A percentile compares a stretch with the other conserved stretches of the same genome.
phyloP scores from a whole-genome alignment of 2,329 filamentous ascomycete genomes.

The Leptoxyphium fumago region DNA sequence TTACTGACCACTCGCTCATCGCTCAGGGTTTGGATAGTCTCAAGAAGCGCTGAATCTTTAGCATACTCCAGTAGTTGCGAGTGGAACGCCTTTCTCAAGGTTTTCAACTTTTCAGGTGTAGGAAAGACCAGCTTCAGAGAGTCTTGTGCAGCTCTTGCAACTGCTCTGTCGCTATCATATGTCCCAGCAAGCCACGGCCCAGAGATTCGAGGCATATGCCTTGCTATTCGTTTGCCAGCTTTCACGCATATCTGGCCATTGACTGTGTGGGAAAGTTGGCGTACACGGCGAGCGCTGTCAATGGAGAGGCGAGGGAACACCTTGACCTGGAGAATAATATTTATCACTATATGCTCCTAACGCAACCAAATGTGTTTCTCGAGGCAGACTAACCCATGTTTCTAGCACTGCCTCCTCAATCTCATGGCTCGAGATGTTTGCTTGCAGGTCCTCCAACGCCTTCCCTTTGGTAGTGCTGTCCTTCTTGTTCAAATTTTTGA shows the following conservation, averaged over 20 bases:
- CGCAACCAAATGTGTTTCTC: conserved; percentile 2
- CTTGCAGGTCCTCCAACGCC: conserved; percentile 70
- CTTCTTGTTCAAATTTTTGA: conserved; percentile 87
- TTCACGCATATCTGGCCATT: conserved; percentile 48
- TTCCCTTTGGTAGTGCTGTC: conserved; percentile 85
- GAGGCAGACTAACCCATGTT: conserved; percentile 43
- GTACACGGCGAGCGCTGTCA: conserved; percentile 74
- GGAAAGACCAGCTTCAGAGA: conserved; percentile 62
- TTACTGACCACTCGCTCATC: conserved; percentile 72
- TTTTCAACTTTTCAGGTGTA: conserved; percentile 61
- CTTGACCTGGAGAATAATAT: conserved; percentile 45
- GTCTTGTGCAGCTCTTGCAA: conserved; percentile 61
- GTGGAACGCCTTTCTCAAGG: conserved; percentile 73
- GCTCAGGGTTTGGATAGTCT: conserved; percentile 69
- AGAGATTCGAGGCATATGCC: conserved; percentile 59
- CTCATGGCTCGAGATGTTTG: conserved; percentile 46
- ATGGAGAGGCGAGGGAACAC: conserved; percentile 82
- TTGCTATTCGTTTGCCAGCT: conserved; percentile 69
- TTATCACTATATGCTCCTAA: conserved; percentile 15
- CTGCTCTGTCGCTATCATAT: conserved; percentile 70
- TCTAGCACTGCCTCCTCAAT: conserved; percentile 73
- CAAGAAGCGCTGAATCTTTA: conserved; percentile 57
- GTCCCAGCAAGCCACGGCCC: conserved; percentile 84
- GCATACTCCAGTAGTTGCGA: conserved; percentile 69
- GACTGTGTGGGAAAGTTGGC: conserved; percentile 67